A percentile compares a stretch with the other conserved stretches of the same genome.
Conservation (phyloP, 257 asterid genomes). For the Nicotiana otophora region DNA sequence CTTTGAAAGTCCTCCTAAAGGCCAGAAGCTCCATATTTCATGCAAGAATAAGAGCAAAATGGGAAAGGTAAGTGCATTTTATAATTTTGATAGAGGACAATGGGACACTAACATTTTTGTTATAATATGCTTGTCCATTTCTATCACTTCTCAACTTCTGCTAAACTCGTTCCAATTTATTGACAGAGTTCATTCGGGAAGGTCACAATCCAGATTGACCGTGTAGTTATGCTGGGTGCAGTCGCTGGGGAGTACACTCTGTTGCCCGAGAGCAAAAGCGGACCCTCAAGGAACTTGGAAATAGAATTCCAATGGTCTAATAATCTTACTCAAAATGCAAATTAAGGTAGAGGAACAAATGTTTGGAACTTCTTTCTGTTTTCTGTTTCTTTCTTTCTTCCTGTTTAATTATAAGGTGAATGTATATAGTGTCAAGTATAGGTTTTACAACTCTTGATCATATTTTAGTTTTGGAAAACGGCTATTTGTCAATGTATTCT, state of each 20-base stretch:
- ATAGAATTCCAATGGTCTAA: constrained; percentile 96
- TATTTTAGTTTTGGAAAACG: constrained; percentile 12
- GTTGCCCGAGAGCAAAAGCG: constrained; percentile 89
- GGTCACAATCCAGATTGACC: constrained; percentile 96
- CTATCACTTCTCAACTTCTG: neutral
- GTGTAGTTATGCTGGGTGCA: constrained; percentile 96
- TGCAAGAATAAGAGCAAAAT: constrained; percentile 99
- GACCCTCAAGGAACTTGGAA: constrained; percentile 87
- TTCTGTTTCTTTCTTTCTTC: constrained; percentile 17
- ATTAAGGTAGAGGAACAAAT: constrained; percentile 14
- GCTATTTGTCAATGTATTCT: constrained; percentile 27
- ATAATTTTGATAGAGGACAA: neutral
- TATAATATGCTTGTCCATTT: neutral
- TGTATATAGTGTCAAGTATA: constrained; percentile 40
- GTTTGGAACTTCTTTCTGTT: constrained; percentile 1
- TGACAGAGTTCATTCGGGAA: constrained; percentile 92
- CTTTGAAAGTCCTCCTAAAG: constrained; percentile 98
- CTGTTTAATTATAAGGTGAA: constrained; percentile 13
- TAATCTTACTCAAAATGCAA: constrained; percentile 24
- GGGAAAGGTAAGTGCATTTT: constrained; percentile 69
- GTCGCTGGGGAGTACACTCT: constrained; percentile 93
- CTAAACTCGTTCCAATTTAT: neutral
- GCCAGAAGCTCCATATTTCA: constrained; percentile 97
- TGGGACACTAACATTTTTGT: neutral
- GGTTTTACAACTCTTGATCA: constrained; percentile 17